phyloP scores from a whole-genome alignment of 2,329 filamentous ascomycete species.

The Pseudocercospora crystallina region DNA sequence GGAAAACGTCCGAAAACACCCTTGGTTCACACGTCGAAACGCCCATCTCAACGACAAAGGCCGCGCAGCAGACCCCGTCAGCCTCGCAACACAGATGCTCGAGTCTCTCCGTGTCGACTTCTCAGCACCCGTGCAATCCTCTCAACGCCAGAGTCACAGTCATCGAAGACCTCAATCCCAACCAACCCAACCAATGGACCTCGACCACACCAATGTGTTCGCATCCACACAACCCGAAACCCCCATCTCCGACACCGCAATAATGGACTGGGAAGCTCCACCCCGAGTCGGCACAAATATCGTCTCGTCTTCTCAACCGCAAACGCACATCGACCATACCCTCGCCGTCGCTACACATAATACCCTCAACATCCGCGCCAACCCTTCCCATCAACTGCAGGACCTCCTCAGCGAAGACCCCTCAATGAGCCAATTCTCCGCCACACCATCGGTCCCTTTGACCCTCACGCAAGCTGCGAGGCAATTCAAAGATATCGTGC shows the following conservation, averaged over 20 bases:
- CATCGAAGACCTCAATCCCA: constrained; percentile 11
- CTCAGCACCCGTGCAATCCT: constrained; percentile 62
- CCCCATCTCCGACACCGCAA: constrained; percentile 63
- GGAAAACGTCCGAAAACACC: constrained; percentile 81
- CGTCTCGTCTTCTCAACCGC: constrained; percentile 42
- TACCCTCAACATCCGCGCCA: constrained; percentile 33
- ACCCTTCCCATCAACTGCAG: constrained; percentile 38
- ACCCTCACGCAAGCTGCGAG: constrained; percentile 86
- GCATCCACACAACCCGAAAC: constrained; percentile 85
- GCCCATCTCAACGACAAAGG: constrained; percentile 72
- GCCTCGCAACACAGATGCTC: constrained; percentile 91
- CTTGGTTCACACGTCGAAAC: constrained; percentile 89
- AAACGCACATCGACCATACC: constrained; percentile 30
- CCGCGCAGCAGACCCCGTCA: constrained; percentile 72
- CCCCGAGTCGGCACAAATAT: constrained; percentile 51
- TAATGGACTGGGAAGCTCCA: constrained; percentile 85
- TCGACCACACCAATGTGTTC: constrained; percentile 58
- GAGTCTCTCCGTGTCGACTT: constrained; percentile 89
- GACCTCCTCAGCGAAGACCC: constrained; percentile 81
- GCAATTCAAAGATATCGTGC: constrained; percentile 86
- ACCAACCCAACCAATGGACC: constrained; percentile 57
- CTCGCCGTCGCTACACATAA: constrained; percentile 24
- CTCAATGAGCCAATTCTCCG: constrained; percentile 78
- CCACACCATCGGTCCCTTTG: constrained; percentile 73
- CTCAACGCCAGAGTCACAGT: constrained; percentile 35